Conservation (phyloP, 805 yeast species). For the Starmerella khaoyaiensis region DNA sequence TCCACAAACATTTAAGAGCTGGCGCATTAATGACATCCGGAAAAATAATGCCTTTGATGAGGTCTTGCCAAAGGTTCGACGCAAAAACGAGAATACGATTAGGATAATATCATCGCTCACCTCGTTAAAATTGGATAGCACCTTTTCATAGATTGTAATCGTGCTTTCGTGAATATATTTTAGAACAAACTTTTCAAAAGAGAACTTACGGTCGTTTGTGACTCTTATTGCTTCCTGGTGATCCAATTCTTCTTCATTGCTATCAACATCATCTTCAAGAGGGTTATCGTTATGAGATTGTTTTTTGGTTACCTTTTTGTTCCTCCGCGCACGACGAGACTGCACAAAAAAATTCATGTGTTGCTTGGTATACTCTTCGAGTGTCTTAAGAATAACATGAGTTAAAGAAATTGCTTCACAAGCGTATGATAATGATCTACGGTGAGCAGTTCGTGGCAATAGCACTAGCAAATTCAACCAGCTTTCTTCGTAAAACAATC, state of each 20-base stretch:
- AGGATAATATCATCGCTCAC: constrained; percentile 47
- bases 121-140: constrained; percentile 49
- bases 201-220: constrained; percentile 37
- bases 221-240: constrained; percentile 26
- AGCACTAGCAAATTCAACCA: constrained; percentile 43
- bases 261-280: constrained; percentile 14
- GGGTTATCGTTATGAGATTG: background rate
- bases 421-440: constrained; percentile 50
- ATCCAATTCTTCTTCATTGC: constrained; percentile 18
- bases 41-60: constrained; percentile 46
- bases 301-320: constrained; percentile 32
- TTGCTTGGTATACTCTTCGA: constrained; percentile 52
- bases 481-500: constrained; percentile 56
- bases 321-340: constrained; percentile 33
- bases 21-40: constrained; percentile 60
- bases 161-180: constrained; percentile 45
- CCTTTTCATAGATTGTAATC: constrained; percentile 52
- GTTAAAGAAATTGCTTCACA: constrained; percentile 50
- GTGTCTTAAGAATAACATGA: constrained; percentile 48
- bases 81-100: constrained; percentile 55
- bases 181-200: constrained; percentile 33
- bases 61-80: constrained; percentile 51
- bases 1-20: constrained; percentile 40
- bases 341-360: constrained; percentile 39
- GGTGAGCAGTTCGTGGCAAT: constrained; percentile 51